Evolutionary conservation across 2,329 filamentous ascomycete species (phyloP).

Genomic region (Aspergillus fischeri): DNA sequence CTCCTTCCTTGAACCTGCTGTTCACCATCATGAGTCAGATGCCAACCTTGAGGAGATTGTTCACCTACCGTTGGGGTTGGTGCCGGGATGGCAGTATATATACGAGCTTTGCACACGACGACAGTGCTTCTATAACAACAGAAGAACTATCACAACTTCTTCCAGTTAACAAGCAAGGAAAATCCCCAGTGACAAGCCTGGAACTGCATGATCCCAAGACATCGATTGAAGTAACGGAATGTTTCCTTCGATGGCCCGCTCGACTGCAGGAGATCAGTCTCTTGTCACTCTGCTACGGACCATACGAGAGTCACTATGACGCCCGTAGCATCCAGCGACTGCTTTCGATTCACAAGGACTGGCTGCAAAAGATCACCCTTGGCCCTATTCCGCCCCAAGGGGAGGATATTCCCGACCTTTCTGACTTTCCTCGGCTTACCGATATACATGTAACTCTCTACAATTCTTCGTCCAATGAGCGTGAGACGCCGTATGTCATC

Average conservation of each 20-base stretch:
- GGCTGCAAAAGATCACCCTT: neutral
- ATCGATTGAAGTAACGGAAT: neutral
- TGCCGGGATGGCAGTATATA: neutral
- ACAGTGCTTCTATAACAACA: neutral
- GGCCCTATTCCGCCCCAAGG: neutral
- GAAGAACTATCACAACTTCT: neutral
- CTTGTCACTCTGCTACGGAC: neutral
- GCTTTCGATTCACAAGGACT: neutral
- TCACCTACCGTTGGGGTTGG: neutral
- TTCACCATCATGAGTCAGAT: neutral
- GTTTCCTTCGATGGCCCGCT: neutral
- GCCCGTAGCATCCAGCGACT: neutral
- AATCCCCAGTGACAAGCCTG: neutral
- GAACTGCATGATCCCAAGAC: neutral
- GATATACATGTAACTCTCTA: neutral
- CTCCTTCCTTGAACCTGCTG: neutral
- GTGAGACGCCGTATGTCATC: neutral
- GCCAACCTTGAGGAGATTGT: neutral
- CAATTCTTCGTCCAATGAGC: neutral
- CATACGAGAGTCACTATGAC: neutral
- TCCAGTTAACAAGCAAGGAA: neutral
- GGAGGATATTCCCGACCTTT: neutral
- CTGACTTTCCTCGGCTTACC: neutral
- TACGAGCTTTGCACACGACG: neutral
- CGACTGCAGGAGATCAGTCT: neutral